These are phyloP conservation scores for Cudoniella acicularis DNA, from an alignment of 495 filamentous ascomycete genomes.

Conservation along the genomic window DNA sequence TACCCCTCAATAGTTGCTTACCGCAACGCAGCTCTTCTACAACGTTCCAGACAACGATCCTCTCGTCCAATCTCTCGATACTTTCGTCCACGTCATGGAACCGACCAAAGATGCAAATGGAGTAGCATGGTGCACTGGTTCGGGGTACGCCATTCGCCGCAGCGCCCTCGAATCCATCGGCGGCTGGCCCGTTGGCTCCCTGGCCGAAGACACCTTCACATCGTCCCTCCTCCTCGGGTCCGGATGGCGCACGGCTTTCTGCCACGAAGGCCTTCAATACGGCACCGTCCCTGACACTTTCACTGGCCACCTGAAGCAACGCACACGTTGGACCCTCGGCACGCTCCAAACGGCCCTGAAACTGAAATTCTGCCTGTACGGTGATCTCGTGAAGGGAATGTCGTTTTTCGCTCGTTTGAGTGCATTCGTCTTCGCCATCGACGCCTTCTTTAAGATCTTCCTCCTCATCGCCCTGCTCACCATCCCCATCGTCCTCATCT, in stretches of 20 bases:
- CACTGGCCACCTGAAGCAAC: conserved; percentile 47
- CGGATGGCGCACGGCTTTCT: conserved; percentile 49
- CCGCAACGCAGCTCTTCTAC: conserved; percentile 38
- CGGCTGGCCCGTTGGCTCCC: conserved; percentile 43
- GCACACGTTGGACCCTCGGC: conserved; percentile 39
- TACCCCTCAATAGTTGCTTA: no score
- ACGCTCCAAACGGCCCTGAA: conserved; percentile 24
- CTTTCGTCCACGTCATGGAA: conserved; percentile 47
- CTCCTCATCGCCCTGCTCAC: conserved; percentile 40
- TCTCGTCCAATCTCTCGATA: conserved; percentile 43
- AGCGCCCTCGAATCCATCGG: conserved; percentile 48
- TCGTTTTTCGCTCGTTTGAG: conserved; percentile 15
- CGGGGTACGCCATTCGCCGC: conserved; percentile 47
- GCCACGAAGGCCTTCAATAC: conserved; percentile 49
- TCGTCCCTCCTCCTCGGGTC: conserved; percentile 44
- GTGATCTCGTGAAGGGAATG: conserved; percentile 18
- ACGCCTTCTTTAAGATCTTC: conserved; percentile 40
- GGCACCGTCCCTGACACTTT: conserved; percentile 48
- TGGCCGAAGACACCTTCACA: conserved; percentile 49
- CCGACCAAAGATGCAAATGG: conserved; percentile 47
- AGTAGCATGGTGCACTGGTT: conserved; percentile 51
- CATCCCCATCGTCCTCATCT: conserved; percentile 43
- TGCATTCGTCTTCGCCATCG: conserved; percentile 33
- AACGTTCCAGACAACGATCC: conserved; percentile 49
- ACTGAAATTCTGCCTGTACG: conserved; percentile 22